Conservation (phyloP, 441 rosid genomes). For the Adansonia gregorii region DNA sequence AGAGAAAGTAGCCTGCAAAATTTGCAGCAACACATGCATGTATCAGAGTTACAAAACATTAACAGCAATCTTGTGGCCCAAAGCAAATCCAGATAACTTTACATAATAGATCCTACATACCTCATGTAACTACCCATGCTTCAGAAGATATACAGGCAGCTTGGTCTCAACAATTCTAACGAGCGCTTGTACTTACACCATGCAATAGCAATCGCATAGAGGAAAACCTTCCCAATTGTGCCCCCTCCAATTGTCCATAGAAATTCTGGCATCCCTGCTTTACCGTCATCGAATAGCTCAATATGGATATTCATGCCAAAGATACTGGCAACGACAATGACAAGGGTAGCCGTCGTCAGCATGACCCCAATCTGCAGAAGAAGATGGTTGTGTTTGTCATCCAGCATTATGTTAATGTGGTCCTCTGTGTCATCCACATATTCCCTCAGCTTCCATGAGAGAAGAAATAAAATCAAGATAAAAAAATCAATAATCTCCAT, state of each 20-base stretch:
- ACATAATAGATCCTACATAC: background rate
- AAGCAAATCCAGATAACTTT: background rate
- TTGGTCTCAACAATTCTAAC: conserved; percentile 44
- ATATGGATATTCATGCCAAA: conserved; percentile 76
- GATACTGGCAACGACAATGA: conserved; percentile 62
- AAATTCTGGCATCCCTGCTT: conserved; percentile 46
- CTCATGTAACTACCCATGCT: background rate
- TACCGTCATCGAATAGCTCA: conserved; percentile 42
- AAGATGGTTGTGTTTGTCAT: conserved; percentile 88
- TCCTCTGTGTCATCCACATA: conserved; percentile 89
- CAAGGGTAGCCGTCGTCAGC: conserved; percentile 75
- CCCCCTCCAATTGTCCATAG: conserved; percentile 75
- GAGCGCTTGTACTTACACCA: conserved; percentile 83
- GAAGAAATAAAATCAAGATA: conserved; percentile 15
- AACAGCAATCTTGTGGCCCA: background rate
- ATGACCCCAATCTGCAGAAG: conserved; percentile 76
- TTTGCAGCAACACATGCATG: background rate
- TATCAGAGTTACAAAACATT: background rate
- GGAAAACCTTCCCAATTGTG: conserved; percentile 54
- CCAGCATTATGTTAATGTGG: conserved; percentile 86
- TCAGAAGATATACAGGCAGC: no score
- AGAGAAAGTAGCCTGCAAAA: background rate
- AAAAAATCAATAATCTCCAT: background rate
- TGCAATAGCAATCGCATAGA: conserved; percentile 73
- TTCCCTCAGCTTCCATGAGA: conserved; percentile 64